Evolutionary conservation across 441 rosid genomes (phyloP), one percentile per base, ranked within the genome.

Genomic region (Brassica hybrid): DNA sequence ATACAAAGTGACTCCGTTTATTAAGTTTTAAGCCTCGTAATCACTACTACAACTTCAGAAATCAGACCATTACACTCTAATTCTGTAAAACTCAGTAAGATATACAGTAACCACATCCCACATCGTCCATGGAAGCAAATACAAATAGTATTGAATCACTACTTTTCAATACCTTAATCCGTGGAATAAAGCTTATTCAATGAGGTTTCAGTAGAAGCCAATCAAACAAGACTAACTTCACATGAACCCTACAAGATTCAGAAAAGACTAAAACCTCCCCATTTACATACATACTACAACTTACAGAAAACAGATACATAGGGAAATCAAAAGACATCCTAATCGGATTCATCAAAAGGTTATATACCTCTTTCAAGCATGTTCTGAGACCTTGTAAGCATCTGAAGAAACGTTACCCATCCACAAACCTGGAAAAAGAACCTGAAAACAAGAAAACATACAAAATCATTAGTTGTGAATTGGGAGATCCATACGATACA

Each of bases 341-440:
- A 57, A 64, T 65, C 63, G 3, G 65, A 73, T 67, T 25, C 70
- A 48, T 48, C 54, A 7, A 27, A 73, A 16, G 41, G 14, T 41
- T 43, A 43, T 64, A 85, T 89, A n/a, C 91, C 14, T 18, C n/a
- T 82, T 88, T 48, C 69, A 25, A 70, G 80, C 79, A 81, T 84
- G 72, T n/a, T 83, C 88, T 38, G 84, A 62, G 71, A 90, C 90
- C 72, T 60, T 86, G 72, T 90, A 90, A n/a, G 82, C 76, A 17
- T 88, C 93, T 1, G 88, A 85, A 18, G 91, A 84, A 45, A 89
- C 68, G 3, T 85, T 85, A 71, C 80, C 73, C 86, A 91, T 68
- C 93, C 91, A 91, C 82, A 85, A 69, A 18, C 93, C 93, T 3
- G 96, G 96, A 59, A 86, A 89, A 30, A 86, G 50, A 58, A 63